Evolutionary conservation across 495 filamentous ascomycete genomes (phyloP), one percentile per base, ranked within the genome.

Genomic region (Podospora appendiculata): DNA sequence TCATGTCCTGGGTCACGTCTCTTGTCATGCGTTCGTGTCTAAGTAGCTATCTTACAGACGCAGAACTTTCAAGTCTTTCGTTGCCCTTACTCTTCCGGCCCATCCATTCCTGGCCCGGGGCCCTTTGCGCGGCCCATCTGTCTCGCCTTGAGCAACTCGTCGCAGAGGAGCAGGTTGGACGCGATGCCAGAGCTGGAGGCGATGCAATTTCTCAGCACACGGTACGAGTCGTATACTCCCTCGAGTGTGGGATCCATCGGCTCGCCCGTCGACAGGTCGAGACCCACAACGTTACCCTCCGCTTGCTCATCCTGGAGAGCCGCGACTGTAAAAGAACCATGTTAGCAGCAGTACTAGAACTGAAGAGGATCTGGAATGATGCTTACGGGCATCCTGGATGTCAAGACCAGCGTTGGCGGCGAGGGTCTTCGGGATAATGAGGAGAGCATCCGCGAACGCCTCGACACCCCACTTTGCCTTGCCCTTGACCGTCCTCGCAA

Each of bases 321-420:
- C 40, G 90, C 89, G 62, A 99, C 85, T 84, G 64, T 64, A 53
- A 32, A 51, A 13, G 7, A 11, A 10, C 9, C 18, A 17, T 42
- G 18, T 45, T 47, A 55, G 42, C 41, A 5, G 9, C 10, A 41
- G 71, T 52, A 1, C 45, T 12, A 8, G 18, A 0, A 8, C 43
- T 33, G 19, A 25, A 13, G 19, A 18, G 11, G n/a, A 32, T 6
- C 10, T 48, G 32, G 13, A 8, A 40, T 40, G 7, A 40, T 36
- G 80, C 86, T 74, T 79, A 90, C 87, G 70, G 48, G 87, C 80
- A 68, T 98, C 93, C 70, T 97, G 94, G 51, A 98, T 86, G 67
- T 98, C 93, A 61, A 95, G 91, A 51, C 94, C 93, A 42, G 89
- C 87, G 65, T 98, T 98, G 59, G 92, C 90, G 12, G 93, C 93